phyloP scores from a whole-genome alignment of 176 grass and related monocot genomes.

The Secale cereale region DNA sequence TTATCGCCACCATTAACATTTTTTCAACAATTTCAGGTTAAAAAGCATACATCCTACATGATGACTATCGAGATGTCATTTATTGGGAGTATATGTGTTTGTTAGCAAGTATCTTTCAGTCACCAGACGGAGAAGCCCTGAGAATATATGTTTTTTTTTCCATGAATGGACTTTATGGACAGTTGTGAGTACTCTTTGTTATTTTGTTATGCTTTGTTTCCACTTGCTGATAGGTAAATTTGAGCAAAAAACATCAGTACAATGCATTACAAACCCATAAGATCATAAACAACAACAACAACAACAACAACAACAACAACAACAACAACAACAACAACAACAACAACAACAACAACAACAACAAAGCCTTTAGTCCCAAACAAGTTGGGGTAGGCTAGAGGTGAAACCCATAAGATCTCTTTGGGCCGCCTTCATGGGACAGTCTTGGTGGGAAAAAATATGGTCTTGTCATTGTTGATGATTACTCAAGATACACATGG shows the following conservation, averaged over 20 bases:
- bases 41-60: conserved; percentile 95
- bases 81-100: conserved; percentile 82
- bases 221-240: conserved; percentile 3
- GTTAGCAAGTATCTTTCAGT: conserved; percentile 71
- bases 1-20: conserved; percentile 22
- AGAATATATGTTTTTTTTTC: conserved; percentile 92
- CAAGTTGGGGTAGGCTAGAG: no score
- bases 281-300: no score
- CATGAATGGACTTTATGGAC: conserved; percentile 87
- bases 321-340: no score
- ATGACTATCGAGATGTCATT: conserved; percentile 99
- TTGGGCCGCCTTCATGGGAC: no score
- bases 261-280: neutral
- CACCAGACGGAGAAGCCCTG: conserved; percentile 92
- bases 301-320: no score
- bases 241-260: neutral
- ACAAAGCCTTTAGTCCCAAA: no score
- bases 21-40: conserved; percentile 66
- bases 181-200: conserved; percentile 49
- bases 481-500: no score
- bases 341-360: no score
- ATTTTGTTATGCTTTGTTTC: neutral
- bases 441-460: no score
- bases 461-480: no score
- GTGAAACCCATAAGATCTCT: no score